A percentile compares a stretch with the other conserved stretches of the same genome.
These are phyloP conservation scores for Spergularia azorica DNA, from an alignment of 179 eudicot genomes.

Conservation along the genomic window DNA sequence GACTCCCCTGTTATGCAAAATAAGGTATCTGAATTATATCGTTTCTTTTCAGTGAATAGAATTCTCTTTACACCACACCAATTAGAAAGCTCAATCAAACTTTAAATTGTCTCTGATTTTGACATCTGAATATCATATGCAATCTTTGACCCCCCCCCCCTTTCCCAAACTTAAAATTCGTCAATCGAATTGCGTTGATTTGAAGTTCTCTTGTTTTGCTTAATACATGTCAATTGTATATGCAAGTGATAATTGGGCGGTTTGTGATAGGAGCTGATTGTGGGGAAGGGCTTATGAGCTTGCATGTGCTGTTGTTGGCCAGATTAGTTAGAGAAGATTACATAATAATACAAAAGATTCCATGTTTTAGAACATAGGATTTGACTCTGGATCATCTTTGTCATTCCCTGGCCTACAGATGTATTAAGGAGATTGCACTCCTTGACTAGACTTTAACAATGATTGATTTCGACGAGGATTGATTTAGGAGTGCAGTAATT, in stretches of 20 bases:
- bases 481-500: background rate
- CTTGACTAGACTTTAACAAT: conserved; percentile 22
- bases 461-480: conserved; percentile 19
- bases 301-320: conserved; percentile 10
- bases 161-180: background rate
- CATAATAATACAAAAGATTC: conserved; percentile 2
- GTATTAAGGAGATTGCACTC: background rate
- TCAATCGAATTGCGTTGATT: background rate
- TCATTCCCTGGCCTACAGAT: conserved; percentile 3
- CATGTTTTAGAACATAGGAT: background rate
- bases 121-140: no score
- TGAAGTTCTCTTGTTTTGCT: conserved; percentile 11
- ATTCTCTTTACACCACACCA: background rate
- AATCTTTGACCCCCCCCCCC: background rate
- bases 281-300: conserved; percentile 27
- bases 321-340: background rate
- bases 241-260: conserved; percentile 5
- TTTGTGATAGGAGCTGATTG: conserved; percentile 16
- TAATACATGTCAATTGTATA: conserved; percentile 9
- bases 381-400: conserved; percentile 3
- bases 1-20: conserved; percentile 63
- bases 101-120: no score
- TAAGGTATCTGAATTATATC: conserved; percentile 53
- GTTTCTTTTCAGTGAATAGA: conserved; percentile 4
- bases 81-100: background rate